Base-by-base conservation (phyloP, 2,329 filamentous ascomycete species). In the Gnomoniopsis sp. region DNA sequence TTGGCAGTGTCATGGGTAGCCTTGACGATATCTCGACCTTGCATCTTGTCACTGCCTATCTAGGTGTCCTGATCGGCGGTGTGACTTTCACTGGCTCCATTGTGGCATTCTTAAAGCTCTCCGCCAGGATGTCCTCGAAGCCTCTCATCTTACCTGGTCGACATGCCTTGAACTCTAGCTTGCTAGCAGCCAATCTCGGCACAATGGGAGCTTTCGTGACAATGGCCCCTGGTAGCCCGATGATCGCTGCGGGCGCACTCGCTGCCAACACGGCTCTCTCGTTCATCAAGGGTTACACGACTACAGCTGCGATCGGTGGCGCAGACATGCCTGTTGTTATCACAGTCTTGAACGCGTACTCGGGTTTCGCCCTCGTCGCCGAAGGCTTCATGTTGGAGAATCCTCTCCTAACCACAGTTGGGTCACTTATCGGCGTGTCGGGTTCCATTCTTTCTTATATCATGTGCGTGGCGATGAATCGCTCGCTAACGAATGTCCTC, bases 351-450 rank as follows among this genome's bases (percentile, higher is more conserved):
- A 96, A 96, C 66, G 91, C 91, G 0, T 96, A 96, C 70, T 93
- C 90, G 50, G 92, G 92, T 14, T 96, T 96, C 59, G 92, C 92
- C 0, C 80, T 96, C 2, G 91, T 96, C 0, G 91, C 92, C 0
- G 91, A 96, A 72, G 92, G 92, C 0, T 88, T 96, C 71, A 96
- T 96, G 92, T 79, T 96, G 15, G 87, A 95, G 65, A 96, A 96
- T 60, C 86, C 91, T 0, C 80, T 96, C 1, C 79, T 96, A 1
- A 96, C 91, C 0, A 92, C 89, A 0, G 88, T 96, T 3, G 91
- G 92, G 2, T 90, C 91, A 0, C 78, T 96, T 2, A 96, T 96
- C 47, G 92, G 92, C 48, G 90, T 95, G 1, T 93, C 88, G 14
- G 92, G 92, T 56, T 95, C 90, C 0, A 96, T 96, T 62, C 82